Conservation (phyloP, 345 rosid genomes). For the Melaleuca quinquenervia region DNA sequence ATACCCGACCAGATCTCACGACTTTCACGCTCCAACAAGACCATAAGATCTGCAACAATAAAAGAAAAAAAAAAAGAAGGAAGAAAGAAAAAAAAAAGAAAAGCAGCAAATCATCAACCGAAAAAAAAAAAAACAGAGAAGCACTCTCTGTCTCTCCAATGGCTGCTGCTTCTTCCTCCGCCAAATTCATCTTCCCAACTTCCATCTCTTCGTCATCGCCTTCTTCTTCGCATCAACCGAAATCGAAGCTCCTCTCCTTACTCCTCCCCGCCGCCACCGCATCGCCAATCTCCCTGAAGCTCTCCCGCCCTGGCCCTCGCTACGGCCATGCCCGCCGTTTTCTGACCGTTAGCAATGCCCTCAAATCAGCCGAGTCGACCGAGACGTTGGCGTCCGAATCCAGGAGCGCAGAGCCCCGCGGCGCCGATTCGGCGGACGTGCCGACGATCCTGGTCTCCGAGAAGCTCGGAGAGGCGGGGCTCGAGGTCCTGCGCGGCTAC, state of each 20-base stretch:
- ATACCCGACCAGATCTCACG: not conserved
- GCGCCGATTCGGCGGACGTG: not conserved
- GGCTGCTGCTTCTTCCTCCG: not conserved
- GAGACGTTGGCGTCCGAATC: not conserved
- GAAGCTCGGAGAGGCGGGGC: constrained; percentile 82
- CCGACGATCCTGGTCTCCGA: constrained; percentile 64
- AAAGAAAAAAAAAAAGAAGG: not conserved
- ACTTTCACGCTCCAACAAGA: not conserved
- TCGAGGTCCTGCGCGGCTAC: constrained; percentile 31
- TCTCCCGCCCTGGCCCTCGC: not conserved
- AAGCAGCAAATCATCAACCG: not conserved
- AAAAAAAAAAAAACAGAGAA: not conserved
- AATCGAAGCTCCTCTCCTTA: constrained; percentile 8
- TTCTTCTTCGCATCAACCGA: constrained; percentile 3
- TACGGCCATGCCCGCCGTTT: not conserved
- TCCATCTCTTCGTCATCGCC: not conserved
- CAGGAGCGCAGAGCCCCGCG: not conserved
- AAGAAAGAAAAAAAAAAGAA: accelerated
- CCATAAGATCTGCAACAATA: not conserved
- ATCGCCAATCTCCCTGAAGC: constrained; percentile 11
- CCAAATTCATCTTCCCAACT: not conserved
- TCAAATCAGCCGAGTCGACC: constrained; percentile 6
- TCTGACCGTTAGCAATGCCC: not conserved
- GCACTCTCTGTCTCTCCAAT: not conserved
- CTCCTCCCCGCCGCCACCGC: constrained; percentile 2